These are phyloP conservation scores for Salvia hispanica DNA, from an alignment of 257 asterid genomes.

Conservation along the genomic window DNA sequence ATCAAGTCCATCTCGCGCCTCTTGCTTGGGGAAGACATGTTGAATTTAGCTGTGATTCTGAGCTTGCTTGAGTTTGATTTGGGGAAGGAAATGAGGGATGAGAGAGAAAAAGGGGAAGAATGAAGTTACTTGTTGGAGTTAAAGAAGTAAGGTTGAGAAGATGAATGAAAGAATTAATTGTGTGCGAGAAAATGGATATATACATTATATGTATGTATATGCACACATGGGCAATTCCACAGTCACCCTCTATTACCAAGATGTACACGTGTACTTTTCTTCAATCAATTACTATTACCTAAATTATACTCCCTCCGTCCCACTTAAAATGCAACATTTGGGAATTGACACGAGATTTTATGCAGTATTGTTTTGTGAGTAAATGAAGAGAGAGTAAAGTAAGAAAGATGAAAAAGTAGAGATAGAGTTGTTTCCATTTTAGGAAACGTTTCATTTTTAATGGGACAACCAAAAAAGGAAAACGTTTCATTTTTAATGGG, in stretches of 20 bases:
- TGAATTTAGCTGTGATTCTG: conserved; percentile 3
- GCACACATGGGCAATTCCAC: neutral
- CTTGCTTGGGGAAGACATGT: conserved; percentile 99
- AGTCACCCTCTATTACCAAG: neutral
- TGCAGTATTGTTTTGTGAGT: too few species aligned
- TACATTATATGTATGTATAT: neutral
- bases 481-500: too few species aligned
- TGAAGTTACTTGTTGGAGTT: conserved; percentile 29
- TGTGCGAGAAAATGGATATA: neutral
- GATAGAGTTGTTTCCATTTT: too few species aligned
- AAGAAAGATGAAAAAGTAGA: too few species aligned
- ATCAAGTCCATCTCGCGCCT: conserved; percentile 98
- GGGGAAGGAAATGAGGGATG: conserved; percentile 11
- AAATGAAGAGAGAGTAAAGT: too few species aligned
- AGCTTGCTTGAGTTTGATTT: neutral
- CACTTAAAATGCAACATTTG: too few species aligned
- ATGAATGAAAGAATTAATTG: conserved; percentile 20
- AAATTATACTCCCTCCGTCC: too few species aligned
- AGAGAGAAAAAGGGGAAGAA: conserved; percentile 7
- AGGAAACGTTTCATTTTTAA: too few species aligned
- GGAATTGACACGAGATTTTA: too few species aligned
- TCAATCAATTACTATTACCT: neutral
- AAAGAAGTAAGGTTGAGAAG: conserved; percentile 26
- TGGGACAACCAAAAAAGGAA: too few species aligned
- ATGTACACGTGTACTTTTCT: too few species aligned